Evolutionary conservation across 345 rosid species (phyloP).

Genomic region (Citrus trifoliata): DNA sequence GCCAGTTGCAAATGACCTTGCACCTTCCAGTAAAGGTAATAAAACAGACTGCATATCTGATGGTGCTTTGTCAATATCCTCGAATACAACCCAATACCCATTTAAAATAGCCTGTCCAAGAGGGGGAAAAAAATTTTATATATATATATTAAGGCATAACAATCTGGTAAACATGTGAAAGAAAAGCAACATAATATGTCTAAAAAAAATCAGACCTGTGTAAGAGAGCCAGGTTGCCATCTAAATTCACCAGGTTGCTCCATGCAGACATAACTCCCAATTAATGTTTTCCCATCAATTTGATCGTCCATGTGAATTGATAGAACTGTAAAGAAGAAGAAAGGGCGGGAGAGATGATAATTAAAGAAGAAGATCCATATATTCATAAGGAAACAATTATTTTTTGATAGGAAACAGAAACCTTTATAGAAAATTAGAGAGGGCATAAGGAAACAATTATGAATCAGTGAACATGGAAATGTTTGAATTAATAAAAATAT

Average conservation of each 20-base stretch:
- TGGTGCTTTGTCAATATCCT: slow-evolving; percentile 92
- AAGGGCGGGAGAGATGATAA: background rate
- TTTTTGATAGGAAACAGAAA: too few species aligned
- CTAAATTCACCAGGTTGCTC: slow-evolving; percentile 96
- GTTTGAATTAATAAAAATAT: background rate
- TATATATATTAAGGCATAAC: background rate
- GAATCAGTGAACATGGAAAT: background rate
- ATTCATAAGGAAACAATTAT: background rate
- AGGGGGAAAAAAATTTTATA: background rate
- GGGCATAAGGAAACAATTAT: background rate
- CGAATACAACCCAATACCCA: slow-evolving; percentile 94
- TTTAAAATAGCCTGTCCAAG: slow-evolving; percentile 62
- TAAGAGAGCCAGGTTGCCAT: slow-evolving; percentile 97
- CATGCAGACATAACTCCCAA: slow-evolving; percentile 88
- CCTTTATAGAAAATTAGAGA: too few species aligned
- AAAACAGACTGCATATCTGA: slow-evolving; percentile 79
- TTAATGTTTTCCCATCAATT: slow-evolving; percentile 89
- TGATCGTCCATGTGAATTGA: slow-evolving; percentile 97
- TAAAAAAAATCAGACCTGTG: slow-evolving; percentile 60
- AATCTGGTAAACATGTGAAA: background rate
- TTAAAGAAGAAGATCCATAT: background rate
- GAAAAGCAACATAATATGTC: slow-evolving; percentile 11
- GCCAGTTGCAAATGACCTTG: slow-evolving; percentile 57
- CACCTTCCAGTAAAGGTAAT: slow-evolving; percentile 83
- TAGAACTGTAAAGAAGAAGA: slow-evolving; percentile 38